Evolutionary conservation across 2,329 filamentous ascomycete genomes (phyloP), one percentile per base, ranked within the genome.

Genomic region (Calonectria hawksworthii): DNA sequence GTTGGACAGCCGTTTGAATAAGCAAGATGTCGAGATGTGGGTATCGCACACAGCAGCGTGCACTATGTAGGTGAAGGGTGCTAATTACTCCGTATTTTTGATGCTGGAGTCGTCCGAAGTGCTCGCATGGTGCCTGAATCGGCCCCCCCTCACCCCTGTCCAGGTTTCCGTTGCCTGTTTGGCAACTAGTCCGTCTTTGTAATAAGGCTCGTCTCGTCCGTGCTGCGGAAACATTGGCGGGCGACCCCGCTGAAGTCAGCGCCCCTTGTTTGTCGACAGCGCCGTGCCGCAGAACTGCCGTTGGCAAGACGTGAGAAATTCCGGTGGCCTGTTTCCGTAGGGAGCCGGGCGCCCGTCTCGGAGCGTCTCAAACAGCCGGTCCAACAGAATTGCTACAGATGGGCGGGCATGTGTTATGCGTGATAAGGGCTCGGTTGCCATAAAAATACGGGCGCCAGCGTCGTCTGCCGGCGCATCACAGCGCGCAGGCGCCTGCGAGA

Each of bases 241-340:
- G 52, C 52, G 52, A 56, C 52, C 61, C 59, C 34, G 59, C 26
- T 16, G 56, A 26, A 30, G 68, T 18, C 47, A 38, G 69, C 56
- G 7, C 34, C 47, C 41, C 52, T 30, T 51, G 64, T 52, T 68
- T 44, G 23, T 36, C n/a, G 34, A 64, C 44, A 18, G 54, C 28
- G 10, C 71, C 47, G 65, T 63, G 71, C 71, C 47, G 71, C 65
- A 61, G 59, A 70, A 70, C 67, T 70, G 72, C 67, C 51, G 72
- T 70, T 59, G 36, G 23, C 61, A 41, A n/a, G 63, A 47, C 13
- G 21, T 70, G 51, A 66, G 38, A 69, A 65, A 61, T 74, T 74
- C 59, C 59, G 50, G 59, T 70, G 38, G 51, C 30, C 72, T 68
- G 63, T 74, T 61, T 34, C 61, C 50, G 61, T 47, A 70, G 23